These are phyloP conservation scores for Camellia sinensis DNA, from an alignment of 148 eudicot genomes.

Conservation along the genomic window DNA sequence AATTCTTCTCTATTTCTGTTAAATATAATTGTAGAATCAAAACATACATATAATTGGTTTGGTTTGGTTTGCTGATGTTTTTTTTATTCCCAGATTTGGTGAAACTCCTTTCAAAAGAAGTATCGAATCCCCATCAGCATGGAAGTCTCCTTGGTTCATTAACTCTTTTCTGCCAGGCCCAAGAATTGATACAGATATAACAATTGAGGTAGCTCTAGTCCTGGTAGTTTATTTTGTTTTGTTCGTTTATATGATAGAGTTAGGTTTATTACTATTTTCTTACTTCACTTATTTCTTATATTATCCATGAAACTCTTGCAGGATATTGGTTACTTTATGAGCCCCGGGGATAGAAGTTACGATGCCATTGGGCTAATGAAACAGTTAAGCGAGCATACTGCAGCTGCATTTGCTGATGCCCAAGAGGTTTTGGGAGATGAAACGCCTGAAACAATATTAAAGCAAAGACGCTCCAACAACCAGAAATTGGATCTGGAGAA, in stretches of 20 bases:
- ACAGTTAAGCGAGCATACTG: conserved; percentile 75
- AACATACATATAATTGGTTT: not conserved
- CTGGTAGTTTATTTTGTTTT: not conserved
- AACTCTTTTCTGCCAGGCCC: conserved; percentile 70
- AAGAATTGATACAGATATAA: conserved; percentile 78
- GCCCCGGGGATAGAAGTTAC: conserved; percentile 68
- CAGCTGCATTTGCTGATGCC: conserved; percentile 80
- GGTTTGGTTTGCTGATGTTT: conserved; percentile 12
- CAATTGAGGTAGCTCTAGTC: conserved; percentile 59
- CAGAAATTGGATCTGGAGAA: conserved; percentile 35
- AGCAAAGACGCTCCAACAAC: conserved; percentile 32
- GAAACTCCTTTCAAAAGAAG: conserved; percentile 85
- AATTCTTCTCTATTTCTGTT: not conserved
- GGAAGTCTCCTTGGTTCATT: conserved; percentile 97
- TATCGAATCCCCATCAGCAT: conserved; percentile 92
- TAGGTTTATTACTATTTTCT: not conserved
- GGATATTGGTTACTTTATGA: conserved; percentile 79
- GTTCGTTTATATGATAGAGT: not conserved
- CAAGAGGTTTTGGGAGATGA: conserved; percentile 81
- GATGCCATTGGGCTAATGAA: conserved; percentile 93
- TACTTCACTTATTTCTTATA: not conserved
- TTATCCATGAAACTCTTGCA: conserved; percentile 19
- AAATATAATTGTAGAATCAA: not conserved
- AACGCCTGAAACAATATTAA: conserved; percentile 72
- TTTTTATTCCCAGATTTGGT: conserved; percentile 44